Evolutionary conservation across 163 green algal species (phyloP).

Genomic region (Chlorella variabilis): DNA sequence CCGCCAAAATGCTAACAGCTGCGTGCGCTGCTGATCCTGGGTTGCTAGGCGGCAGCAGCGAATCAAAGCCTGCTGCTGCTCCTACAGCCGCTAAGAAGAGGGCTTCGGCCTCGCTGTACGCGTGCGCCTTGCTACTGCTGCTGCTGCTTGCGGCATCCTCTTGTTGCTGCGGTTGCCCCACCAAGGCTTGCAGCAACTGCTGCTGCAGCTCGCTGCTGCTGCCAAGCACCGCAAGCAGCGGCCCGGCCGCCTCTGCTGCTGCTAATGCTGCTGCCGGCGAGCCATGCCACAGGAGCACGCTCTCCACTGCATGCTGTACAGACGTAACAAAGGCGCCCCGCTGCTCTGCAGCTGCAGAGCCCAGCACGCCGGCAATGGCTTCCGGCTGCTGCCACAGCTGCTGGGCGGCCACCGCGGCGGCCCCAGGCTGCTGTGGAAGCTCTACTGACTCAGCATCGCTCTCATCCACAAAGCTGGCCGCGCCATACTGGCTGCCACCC

Average conservation of each 20-base stretch:
- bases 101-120: background rate
- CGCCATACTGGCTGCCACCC: background rate
- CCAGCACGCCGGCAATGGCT: background rate
- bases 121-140: background rate
- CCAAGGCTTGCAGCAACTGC: constrained; percentile 16
- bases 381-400: background rate
- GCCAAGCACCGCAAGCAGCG: background rate
- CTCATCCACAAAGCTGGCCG: constrained; percentile 1
- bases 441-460: background rate
- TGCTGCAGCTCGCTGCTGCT: background rate
- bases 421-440: background rate
- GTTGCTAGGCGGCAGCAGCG: background rate
- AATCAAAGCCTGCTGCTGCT: constrained; percentile 4
- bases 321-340: background rate
- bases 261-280: background rate
- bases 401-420: background rate
- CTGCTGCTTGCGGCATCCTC: background rate
- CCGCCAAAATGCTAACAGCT: constrained; percentile 5
- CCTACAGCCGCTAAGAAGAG: background rate
- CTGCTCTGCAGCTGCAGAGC: background rate
- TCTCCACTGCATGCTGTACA: background rate
- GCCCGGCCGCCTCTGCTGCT: background rate
- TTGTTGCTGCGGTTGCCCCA: background rate
- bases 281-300: background rate
- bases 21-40: background rate